Percentiles rank a stretch among this genome's conserved stretches.
phyloP scores from a whole-genome alignment of 2,329 filamentous ascomycete genomes.

The Onygenales sp. region DNA sequence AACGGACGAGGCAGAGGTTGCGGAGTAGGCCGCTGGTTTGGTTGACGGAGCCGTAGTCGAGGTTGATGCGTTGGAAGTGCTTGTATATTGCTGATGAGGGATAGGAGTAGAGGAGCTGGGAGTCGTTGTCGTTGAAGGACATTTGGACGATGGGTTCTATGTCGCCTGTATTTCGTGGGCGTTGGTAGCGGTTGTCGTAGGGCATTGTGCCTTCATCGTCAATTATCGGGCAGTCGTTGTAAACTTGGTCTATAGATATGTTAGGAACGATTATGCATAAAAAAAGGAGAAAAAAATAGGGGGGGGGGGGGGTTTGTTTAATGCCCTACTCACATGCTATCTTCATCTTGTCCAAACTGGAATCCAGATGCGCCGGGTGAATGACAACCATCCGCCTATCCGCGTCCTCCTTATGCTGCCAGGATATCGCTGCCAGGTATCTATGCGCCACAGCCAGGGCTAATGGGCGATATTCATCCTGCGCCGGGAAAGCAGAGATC shows the following conservation, averaged over 20 bases:
- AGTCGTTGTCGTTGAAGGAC: slow-evolving; percentile 26
- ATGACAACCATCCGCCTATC: slow-evolving; percentile 1
- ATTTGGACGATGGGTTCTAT: slow-evolving; percentile 19
- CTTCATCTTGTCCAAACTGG: not conserved
- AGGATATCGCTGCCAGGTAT: slow-evolving; percentile 7
- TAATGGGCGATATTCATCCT: slow-evolving; percentile 3
- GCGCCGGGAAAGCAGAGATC: slow-evolving; percentile 5
- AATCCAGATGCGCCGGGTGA: not conserved
- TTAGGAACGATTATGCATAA: not conserved
- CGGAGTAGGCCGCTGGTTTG: slow-evolving; percentile 4
- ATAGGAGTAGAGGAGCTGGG: slow-evolving; percentile 28
- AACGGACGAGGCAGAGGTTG: slow-evolving; percentile 12
- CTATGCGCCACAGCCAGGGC: slow-evolving; percentile 6
- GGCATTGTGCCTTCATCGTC: not conserved
- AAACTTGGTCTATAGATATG: slow-evolving; percentile 1
- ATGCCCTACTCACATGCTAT: slow-evolving; percentile 1
- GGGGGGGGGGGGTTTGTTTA: no score
- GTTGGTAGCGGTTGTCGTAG: not conserved
- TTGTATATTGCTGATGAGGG: slow-evolving; percentile 24
- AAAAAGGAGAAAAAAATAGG: no score
- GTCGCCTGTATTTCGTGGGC: not conserved
- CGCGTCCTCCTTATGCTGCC: slow-evolving; percentile 6
- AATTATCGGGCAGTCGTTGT: not conserved
- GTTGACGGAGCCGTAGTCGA: slow-evolving; percentile 7
- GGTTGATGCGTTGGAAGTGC: slow-evolving; percentile 21